Conservation (phyloP, 345 rosid genomes). For the Eutrema japonicum region DNA sequence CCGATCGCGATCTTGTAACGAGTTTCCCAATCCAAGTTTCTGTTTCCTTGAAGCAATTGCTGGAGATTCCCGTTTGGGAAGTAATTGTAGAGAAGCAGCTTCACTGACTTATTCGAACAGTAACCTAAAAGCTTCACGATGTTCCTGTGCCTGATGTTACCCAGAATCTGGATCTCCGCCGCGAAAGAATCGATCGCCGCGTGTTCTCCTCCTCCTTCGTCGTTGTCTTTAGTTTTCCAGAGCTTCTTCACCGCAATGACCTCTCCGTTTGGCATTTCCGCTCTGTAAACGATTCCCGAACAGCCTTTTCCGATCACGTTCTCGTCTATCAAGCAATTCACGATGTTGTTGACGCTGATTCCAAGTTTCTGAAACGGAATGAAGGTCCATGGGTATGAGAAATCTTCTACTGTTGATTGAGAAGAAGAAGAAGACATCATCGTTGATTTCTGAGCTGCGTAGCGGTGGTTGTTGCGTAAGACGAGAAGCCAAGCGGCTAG, state of each 20-base stretch:
- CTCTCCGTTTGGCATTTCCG: conserved; percentile 83
- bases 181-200: conserved; percentile 69
- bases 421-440: conserved; percentile 49
- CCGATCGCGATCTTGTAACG: conserved; percentile 91
- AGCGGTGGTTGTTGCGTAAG: conserved; percentile 59
- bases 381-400: conserved; percentile 95
- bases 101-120: conserved; percentile 81
- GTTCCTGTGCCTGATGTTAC: conserved; percentile 87
- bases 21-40: conserved; percentile 87
- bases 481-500: conserved; percentile 70
- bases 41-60: conserved; percentile 67
- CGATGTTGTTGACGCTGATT: conserved; percentile 73
- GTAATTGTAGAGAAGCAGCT: conserved; percentile 87
- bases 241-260: conserved; percentile 87
- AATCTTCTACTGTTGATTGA: conserved; percentile 66
- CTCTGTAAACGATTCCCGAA: conserved; percentile 88
- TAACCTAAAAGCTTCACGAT: conserved; percentile 89
- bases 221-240: conserved; percentile 71
- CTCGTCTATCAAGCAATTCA: conserved; percentile 75
- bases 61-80: conserved; percentile 81
- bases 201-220: conserved; percentile 50
- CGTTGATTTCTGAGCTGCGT: conserved; percentile 57
- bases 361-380: conserved; percentile 88
- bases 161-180: conserved; percentile 91
- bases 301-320: conserved; percentile 95